Evolutionary conservation across 2,329 filamentous ascomycete genomes (phyloP).

Genomic region (Aspergillus sp.): DNA sequence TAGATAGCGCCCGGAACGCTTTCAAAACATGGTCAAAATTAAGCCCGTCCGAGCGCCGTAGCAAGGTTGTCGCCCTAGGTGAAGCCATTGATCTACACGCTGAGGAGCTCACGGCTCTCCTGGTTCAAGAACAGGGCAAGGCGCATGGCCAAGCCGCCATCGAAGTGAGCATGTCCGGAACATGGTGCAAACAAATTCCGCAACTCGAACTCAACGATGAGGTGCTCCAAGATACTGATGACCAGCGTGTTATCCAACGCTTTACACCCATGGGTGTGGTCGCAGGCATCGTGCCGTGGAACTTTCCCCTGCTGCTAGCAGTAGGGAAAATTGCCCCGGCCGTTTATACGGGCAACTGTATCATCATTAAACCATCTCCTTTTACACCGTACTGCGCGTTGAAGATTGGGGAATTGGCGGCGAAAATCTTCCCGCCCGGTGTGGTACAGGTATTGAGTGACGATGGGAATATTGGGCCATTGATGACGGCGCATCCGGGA

Average conservation of each 20-base stretch:
- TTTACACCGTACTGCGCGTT: constrained; percentile 57
- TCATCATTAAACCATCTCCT: constrained; percentile 56
- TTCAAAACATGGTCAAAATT: background rate
- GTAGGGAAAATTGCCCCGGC: constrained; percentile 54
- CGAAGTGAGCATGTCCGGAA: constrained; percentile 16
- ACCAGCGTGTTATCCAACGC: constrained; percentile 21
- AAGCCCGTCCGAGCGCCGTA: background rate
- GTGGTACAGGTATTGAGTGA: constrained; percentile 57
- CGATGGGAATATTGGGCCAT: constrained; percentile 53
- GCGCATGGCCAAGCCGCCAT: background rate
- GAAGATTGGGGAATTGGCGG: constrained; percentile 53
- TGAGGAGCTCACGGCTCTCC: background rate
- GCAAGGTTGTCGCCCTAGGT: background rate
- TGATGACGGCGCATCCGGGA: constrained; percentile 52
- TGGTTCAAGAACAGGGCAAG: background rate
- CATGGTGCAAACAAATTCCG: constrained; percentile 13
- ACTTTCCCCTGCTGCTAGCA: constrained; percentile 46
- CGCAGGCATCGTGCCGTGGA: constrained; percentile 61
- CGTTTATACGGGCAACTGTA: constrained; percentile 52
- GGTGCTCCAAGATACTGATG: constrained; percentile 48
- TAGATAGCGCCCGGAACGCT: background rate
- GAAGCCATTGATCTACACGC: background rate
- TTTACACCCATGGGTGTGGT: constrained; percentile 39
- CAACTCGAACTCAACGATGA: constrained; percentile 46
- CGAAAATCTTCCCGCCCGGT: constrained; percentile 53